Conservation (phyloP, 805 yeast genomes). For the Candida endomychidarum region DNA sequence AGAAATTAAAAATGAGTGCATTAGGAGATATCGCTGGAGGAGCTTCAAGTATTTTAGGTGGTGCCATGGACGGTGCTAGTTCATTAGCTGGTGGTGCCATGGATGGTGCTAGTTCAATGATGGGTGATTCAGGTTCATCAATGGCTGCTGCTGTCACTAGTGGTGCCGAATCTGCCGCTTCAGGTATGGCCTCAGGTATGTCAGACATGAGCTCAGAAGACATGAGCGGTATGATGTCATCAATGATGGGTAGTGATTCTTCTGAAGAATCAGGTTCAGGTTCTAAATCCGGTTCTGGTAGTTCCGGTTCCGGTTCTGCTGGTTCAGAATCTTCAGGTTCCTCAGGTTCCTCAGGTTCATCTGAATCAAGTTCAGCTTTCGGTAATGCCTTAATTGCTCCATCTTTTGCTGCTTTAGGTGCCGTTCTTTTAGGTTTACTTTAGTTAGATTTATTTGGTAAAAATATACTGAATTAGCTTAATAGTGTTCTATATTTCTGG, state of each 20-base stretch:
- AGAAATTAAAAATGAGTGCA: conserved; percentile 2
- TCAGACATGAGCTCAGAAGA: too few species aligned
- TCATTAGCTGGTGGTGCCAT: conserved; percentile 18
- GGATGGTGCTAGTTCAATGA: conserved; percentile 11
- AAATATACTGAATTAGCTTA: background rate
- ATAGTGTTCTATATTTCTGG: too few species aligned
- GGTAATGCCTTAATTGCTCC: conserved; percentile 19
- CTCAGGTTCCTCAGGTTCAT: conserved; percentile 12
- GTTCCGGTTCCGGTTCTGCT: conserved; percentile 18
- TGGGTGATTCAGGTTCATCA: conserved; percentile 4
- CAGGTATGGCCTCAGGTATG: conserved; percentile 4
- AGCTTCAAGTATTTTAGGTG: conserved; percentile 3
- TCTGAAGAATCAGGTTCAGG: conserved; percentile 14
- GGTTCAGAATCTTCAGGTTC: conserved; percentile 17
- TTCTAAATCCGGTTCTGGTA: conserved; percentile 15
- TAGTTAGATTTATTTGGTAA: conserved; percentile 7
- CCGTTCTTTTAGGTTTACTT: conserved; percentile 19
- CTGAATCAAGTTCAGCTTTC: conserved; percentile 15
- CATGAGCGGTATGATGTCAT: too few species aligned
- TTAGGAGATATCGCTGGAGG: conserved; percentile 1
- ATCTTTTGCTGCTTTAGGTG: conserved; percentile 18
- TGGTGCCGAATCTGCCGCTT: conserved; percentile 17
- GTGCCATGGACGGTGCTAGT: conserved; percentile 9
- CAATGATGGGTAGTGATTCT: conserved; percentile 8
- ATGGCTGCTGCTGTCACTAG: conserved; percentile 22